Conservation (phyloP, 352 stramenopile species). For the Phytophthora niederhauseri region DNA sequence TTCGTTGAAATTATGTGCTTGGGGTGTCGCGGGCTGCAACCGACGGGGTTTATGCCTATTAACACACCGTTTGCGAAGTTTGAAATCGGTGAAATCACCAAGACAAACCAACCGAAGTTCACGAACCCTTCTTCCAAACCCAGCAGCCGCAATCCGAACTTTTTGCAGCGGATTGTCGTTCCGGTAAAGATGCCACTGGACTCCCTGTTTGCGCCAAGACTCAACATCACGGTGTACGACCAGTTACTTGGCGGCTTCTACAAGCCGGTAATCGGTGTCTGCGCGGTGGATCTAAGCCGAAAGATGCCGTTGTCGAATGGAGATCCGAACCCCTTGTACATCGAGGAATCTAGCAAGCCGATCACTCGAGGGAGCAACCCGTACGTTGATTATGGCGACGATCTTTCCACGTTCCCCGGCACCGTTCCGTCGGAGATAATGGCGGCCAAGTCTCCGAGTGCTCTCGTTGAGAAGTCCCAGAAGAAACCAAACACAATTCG, state of each 20-base stretch:
- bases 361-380: slow-evolving; percentile 49
- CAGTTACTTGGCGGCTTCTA: slow-evolving; percentile 85
- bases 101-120: slow-evolving; percentile 65
- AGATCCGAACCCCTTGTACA: slow-evolving; percentile 63
- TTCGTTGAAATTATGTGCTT: slow-evolving; percentile 86
- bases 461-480: slow-evolving; percentile 5
- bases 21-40: slow-evolving; percentile 75
- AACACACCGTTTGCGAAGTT: slow-evolving; percentile 89
- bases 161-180: slow-evolving; percentile 85
- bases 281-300: slow-evolving; percentile 68
- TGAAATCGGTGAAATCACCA: slow-evolving; percentile 72
- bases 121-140: slow-evolving; percentile 83
- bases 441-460: slow-evolving; percentile 14
- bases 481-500: slow-evolving; percentile 15
- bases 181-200: slow-evolving; percentile 86
- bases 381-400: slow-evolving; percentile 63
- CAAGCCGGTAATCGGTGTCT: slow-evolving; percentile 80
- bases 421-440: slow-evolving; percentile 38
- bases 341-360: slow-evolving; percentile 43
- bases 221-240: slow-evolving; percentile 90
- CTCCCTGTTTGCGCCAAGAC: slow-evolving; percentile 79
- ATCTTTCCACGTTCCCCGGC: slow-evolving; percentile 66
- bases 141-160: slow-evolving; percentile 87
- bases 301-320: slow-evolving; percentile 81
- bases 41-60: slow-evolving; percentile 84